Conservation (phyloP, 2,329 filamentous ascomycete genomes). For the Cladosporium colombiae region DNA sequence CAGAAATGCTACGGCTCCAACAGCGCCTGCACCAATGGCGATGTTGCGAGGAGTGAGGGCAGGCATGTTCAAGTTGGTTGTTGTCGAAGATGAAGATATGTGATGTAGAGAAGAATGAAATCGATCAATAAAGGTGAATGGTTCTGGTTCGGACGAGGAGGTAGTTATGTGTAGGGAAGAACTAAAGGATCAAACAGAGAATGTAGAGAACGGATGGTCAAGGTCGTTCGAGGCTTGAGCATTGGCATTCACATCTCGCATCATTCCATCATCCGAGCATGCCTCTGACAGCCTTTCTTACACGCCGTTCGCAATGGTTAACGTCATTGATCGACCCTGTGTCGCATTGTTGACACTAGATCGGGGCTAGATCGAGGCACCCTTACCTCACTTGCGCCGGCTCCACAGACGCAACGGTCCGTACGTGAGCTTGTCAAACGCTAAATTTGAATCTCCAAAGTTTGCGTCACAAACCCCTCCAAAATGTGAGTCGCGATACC, state of each 20-base stretch:
- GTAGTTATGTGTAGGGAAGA: neutral
- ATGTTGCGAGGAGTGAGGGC: conserved; percentile 35
- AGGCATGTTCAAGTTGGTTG: conserved; percentile 21
- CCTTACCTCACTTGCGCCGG: conserved; percentile 1
- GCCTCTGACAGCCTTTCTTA: neutral
- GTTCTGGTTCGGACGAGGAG: neutral
- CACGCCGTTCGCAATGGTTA: conserved; percentile 1
- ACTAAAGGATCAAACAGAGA: neutral
- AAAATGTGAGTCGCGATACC: neutral
- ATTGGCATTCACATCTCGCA: neutral
- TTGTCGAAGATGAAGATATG: neutral
- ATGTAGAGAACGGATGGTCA: neutral
- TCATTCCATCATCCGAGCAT: conserved; percentile 5
- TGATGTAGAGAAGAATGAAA: neutral
- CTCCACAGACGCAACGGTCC: neutral
- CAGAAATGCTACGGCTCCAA: conserved; percentile 30
- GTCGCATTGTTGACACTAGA: neutral
- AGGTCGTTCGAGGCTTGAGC: neutral
- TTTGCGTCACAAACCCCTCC: conserved; percentile 10
- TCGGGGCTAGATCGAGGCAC: neutral
- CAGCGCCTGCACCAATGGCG: conserved; percentile 31
- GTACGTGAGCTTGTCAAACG: neutral
- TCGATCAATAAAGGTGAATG: neutral
- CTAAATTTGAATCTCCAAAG: neutral
- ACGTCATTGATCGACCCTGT: conserved; percentile 4